Percentiles rank a stretch among this genome's conserved stretches.
These are phyloP conservation scores for Fusarium multiceps DNA, from an alignment of 2,329 filamentous ascomycete species.

Conservation along the genomic window DNA sequence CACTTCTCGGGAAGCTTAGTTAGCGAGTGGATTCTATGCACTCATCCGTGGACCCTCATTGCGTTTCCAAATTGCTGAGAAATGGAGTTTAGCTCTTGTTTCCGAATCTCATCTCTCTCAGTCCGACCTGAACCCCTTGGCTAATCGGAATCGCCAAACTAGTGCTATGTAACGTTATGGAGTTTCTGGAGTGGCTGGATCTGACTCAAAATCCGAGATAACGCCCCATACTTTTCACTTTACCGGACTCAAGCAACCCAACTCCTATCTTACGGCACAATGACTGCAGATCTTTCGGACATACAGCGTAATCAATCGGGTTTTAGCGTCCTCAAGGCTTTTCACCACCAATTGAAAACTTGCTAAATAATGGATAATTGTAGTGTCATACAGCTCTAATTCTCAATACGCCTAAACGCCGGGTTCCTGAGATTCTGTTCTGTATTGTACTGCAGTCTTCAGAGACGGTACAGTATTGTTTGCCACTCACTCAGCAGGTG, in stretches of 20 bases:
- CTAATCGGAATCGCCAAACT: background rate
- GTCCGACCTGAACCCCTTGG: background rate
- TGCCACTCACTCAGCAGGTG: background rate
- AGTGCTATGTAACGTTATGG: constrained; percentile 21
- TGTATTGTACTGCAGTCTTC: background rate
- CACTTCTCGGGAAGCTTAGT: constrained; percentile 8
- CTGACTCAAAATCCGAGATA: constrained; percentile 34
- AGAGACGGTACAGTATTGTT: background rate
- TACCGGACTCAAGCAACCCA: constrained; percentile 19
- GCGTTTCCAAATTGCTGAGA: constrained; percentile 17
- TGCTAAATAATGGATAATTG: background rate
- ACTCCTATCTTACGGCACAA: background rate
- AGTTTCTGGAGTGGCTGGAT: constrained; percentile 29
- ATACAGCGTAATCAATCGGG: constrained; percentile 26
- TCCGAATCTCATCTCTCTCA: constrained; percentile 18
- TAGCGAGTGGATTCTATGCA: constrained; percentile 12
- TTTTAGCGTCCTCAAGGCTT: constrained; percentile 7
- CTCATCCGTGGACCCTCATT: constrained; percentile 2
- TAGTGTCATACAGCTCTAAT: background rate
- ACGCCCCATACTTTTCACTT: constrained; percentile 21
- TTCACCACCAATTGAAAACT: background rate
- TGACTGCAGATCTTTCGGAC: constrained; percentile 22
- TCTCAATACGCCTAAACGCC: background rate
- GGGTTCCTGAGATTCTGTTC: constrained; percentile 3
- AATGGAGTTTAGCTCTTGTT: constrained; percentile 38